Evolutionary conservation across 192 early-diverging fungal species (phyloP), one percentile per base, ranked within the genome.

Genomic region (Phlyctochytrium arcticum): DNA sequence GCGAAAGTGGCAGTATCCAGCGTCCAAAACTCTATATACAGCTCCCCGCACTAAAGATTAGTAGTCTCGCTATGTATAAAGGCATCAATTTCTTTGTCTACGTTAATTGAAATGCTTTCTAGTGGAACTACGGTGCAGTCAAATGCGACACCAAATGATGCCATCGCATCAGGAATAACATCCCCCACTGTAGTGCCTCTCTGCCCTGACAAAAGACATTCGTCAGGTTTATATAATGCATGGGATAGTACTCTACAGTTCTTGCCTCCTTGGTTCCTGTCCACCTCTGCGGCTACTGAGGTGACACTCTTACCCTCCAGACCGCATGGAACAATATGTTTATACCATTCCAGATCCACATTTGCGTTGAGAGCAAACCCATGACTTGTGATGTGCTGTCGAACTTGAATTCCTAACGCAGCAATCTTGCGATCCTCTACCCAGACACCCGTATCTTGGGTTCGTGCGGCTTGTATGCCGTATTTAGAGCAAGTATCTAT

Each of bases 331-430:
- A 97, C 82, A 65, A 99, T 96, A 35, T 95, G 77, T 17, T 86
- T 69, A 63, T 93, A 99, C 88, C 91, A 97, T 8, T 36, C 54
- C 59, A 99, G 77, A 75, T 97, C 93, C 0, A 87, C 88, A 48
- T 90, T 80, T 72, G 94, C 96, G 63, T 99, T 99, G 19, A 99
- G 80, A 2, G 95, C 96, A 63, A 99, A 85, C 4, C 96, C 96
- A 70, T 97, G 95, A 10, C 84, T 86, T 24, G 91, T 96, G 26
- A 96, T 87, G 65, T 94, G 92, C 17, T 86, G 69, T 55, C 88
- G 88, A 6, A 96, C 81, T 63, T 94, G 92, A 35, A 96, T 84
- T 31, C 94, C 96, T 36, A 99, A 67, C 6, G 96, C 96, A 0
- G 94, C 95, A 35, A 99, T 86, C 73, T 99, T 99, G 36, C 87